A percentile compares a stretch with the other conserved stretches of the same genome.
These are phyloP conservation scores for Inosperma sp. DNA, from an alignment of 768 basidiomycete species.

Conservation along the genomic window DNA sequence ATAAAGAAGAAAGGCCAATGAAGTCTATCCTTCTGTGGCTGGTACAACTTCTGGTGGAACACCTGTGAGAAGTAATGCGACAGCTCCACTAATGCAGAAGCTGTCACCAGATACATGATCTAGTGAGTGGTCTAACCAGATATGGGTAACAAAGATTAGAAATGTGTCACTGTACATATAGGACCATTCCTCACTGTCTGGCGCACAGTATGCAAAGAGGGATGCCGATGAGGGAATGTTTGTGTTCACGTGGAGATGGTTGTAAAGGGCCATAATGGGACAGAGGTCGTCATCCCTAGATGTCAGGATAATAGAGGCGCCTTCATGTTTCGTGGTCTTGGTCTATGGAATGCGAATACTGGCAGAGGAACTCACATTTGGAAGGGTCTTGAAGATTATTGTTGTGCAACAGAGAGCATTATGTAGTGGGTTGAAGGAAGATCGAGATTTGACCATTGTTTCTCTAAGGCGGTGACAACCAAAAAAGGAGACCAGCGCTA, in stretches of 20 bases:
- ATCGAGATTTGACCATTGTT: slow-evolving; percentile 15
- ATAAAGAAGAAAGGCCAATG: slow-evolving; percentile 31
- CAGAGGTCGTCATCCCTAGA: slow-evolving; percentile 14
- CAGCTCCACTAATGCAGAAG: slow-evolving; percentile 34
- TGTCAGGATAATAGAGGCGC: slow-evolving; percentile 14
- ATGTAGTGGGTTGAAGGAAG: background rate
- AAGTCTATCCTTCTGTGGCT: slow-evolving; percentile 29
- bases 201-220: slow-evolving; percentile 12
- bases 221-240: slow-evolving; percentile 16
- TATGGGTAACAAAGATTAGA: slow-evolving; percentile 11
- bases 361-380: background rate
- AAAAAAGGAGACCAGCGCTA: slow-evolving; percentile 10
- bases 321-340: too few species aligned
- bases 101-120: slow-evolving; percentile 23
- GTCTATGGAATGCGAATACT: slow-evolving; percentile 9
- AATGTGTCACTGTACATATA: slow-evolving; percentile 12
- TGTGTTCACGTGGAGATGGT: slow-evolving; percentile 20
- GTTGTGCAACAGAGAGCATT: background rate
- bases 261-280: slow-evolving; percentile 14
- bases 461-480: slow-evolving; percentile 26
- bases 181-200: background rate
- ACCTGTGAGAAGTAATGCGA: slow-evolving; percentile 25
- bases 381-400: background rate
- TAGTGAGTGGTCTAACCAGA: slow-evolving; percentile 13
- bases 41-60: slow-evolving; percentile 31